These are phyloP conservation scores for Daucus carota DNA, from an alignment of 129 eudicot species.

Conservation along the genomic window DNA sequence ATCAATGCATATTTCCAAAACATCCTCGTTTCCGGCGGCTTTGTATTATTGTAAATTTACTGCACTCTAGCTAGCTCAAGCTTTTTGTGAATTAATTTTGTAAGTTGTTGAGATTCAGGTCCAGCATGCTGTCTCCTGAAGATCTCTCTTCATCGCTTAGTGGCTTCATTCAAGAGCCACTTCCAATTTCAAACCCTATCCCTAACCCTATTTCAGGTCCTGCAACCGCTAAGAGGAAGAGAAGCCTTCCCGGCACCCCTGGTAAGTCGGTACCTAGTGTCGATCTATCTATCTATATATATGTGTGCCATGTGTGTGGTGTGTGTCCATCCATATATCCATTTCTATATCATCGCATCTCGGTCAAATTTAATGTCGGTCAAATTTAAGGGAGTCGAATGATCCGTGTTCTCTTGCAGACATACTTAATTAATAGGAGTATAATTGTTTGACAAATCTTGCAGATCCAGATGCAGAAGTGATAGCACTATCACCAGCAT, in stretches of 20 bases:
- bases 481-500: conserved; percentile 72
- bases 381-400: too few relatives aligned
- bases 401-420: background rate
- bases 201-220: conserved; percentile 31
- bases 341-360: background rate
- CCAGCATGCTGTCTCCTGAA: conserved; percentile 33
- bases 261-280: conserved; percentile 21
- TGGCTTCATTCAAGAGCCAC: conserved; percentile 38
- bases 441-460: background rate
- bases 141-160: conserved; percentile 31
- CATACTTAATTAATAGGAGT: background rate
- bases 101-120: background rate
- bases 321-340: background rate
- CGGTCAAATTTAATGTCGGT: background rate
- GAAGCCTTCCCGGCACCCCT: conserved; percentile 60
- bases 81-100: background rate
- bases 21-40: conserved; percentile 2
- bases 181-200: conserved; percentile 23
- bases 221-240: conserved; percentile 29
- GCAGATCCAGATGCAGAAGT: conserved; percentile 95
- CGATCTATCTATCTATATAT: background rate
- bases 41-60: background rate
- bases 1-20: conserved; percentile 14
- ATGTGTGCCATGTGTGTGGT: background rate
- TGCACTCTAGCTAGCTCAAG: background rate